These are phyloP conservation scores for Irpex sp. DNA, from an alignment of 1,284 basidiomycete species.

Conservation along the genomic window DNA sequence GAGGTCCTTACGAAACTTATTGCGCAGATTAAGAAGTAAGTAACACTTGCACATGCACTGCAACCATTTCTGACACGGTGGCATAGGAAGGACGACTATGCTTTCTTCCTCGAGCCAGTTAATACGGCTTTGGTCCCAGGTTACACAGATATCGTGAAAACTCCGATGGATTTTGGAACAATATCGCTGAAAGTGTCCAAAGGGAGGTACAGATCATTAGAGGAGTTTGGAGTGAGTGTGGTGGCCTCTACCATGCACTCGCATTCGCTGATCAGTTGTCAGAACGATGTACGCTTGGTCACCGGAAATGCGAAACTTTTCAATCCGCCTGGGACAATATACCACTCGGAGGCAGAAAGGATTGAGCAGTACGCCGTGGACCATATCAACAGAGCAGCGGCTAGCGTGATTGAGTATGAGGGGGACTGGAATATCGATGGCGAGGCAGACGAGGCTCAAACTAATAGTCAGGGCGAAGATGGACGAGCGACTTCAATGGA, in stretches of 20 bases:
- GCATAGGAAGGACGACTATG: slow-evolving; percentile 79
- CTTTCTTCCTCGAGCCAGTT: slow-evolving; percentile 77
- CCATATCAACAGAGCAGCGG: slow-evolving; percentile 63
- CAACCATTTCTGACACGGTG: slow-evolving; percentile 2
- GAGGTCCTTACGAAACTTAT: slow-evolving; percentile 66
- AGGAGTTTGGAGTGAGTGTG: slow-evolving; percentile 66
- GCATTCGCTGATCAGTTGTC: neutral
- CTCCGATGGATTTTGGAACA: slow-evolving; percentile 83
- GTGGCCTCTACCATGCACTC: neutral
- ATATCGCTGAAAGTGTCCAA: slow-evolving; percentile 64
- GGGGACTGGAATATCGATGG: slow-evolving; percentile 80
- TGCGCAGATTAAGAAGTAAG: slow-evolving; percentile 69
- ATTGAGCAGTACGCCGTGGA: slow-evolving; percentile 68
- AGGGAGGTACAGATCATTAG: slow-evolving; percentile 69
- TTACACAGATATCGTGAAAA: slow-evolving; percentile 64
- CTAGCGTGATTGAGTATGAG: slow-evolving; percentile 75
- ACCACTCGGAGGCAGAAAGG: slow-evolving; percentile 66
- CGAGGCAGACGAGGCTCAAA: slow-evolving; percentile 63
- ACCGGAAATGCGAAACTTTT: slow-evolving; percentile 70
- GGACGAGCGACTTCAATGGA: slow-evolving; percentile 26
- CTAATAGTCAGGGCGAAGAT: slow-evolving; percentile 38
- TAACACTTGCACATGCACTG: slow-evolving; percentile 1
- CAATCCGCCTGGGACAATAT: slow-evolving; percentile 70
- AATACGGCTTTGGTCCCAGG: slow-evolving; percentile 61
- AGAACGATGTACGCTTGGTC: slow-evolving; percentile 73